These are phyloP conservation scores for Taiozyma sp. DNA, from an alignment of 1,139 yeast species.

Conservation along the genomic window DNA sequence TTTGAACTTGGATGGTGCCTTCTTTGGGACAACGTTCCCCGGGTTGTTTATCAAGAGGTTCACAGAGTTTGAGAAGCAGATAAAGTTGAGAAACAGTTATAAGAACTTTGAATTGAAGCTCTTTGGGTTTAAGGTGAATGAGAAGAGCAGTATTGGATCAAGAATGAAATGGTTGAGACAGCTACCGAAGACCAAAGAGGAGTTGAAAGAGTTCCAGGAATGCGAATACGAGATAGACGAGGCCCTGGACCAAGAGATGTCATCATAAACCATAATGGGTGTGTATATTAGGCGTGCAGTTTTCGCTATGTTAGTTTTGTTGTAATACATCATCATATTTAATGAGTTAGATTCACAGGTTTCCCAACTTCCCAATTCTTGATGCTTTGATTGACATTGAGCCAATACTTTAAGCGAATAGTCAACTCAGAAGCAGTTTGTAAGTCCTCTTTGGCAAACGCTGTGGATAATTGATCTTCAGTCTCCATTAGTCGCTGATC, in stretches of 20 bases:
- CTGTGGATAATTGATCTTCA: conserved; percentile 32
- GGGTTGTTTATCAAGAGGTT: conserved; percentile 87
- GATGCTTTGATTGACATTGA: conserved; percentile 67
- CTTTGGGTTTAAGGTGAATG: conserved; percentile 84
- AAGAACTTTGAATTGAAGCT: conserved; percentile 66
- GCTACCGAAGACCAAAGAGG: conserved; percentile 57
- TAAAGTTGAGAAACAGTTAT: conserved; percentile 43
- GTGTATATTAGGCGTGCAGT: no score
- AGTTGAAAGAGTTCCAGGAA: conserved; percentile 51
- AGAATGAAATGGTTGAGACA: conserved; percentile 94
- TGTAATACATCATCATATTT: neutral
- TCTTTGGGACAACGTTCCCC: conserved; percentile 93
- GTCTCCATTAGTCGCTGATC: conserved; percentile 24
- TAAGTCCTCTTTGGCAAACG: conserved; percentile 40
- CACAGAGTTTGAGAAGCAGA: conserved; percentile 67
- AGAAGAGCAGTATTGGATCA: conserved; percentile 75
- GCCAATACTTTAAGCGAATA: conserved; percentile 79
- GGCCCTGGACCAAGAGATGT: conserved; percentile 59
- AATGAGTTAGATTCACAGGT: conserved; percentile 61
- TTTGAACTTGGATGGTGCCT: conserved; percentile 90
- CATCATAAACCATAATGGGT: neutral
- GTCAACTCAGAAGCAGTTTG: conserved; percentile 60
- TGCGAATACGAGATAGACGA: conserved; percentile 67
- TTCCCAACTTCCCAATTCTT: conserved; percentile 77
- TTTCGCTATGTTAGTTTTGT: neutral